Conservation (phyloP, 257 asterid species). For the Nicotiana undulata region DNA sequence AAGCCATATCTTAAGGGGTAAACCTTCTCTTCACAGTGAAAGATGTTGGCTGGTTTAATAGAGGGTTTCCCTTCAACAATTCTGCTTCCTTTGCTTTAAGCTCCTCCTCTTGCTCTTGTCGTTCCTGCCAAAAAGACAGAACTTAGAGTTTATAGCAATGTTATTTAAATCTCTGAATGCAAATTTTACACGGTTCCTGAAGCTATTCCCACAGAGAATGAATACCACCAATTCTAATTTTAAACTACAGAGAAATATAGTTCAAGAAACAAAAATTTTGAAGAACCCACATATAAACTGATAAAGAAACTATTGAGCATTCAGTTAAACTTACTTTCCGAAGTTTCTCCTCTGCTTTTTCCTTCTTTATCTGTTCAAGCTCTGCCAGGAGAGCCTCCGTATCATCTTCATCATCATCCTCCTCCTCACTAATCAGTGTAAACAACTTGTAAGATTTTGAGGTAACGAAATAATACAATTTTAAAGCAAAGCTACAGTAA, state of each 20-base stretch:
- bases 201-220: neutral
- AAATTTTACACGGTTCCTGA: neutral
- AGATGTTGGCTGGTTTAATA: conserved; percentile 60
- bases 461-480: neutral
- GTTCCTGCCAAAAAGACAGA: conserved; percentile 45
- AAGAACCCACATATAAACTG: neutral
- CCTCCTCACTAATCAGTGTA: conserved; percentile 28
- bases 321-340: conserved; percentile 46
- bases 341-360: conserved; percentile 79
- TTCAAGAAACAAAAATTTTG: neutral
- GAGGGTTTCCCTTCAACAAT: conserved; percentile 76
- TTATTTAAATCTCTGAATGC: neutral
- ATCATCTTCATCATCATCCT: conserved; percentile 69
- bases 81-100: conserved; percentile 82
- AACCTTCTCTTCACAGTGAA: conserved; percentile 83
- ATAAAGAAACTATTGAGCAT: neutral
- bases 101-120: conserved; percentile 61
- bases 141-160: neutral
- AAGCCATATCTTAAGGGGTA: neutral
- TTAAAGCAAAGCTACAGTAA: neutral
- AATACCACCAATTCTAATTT: neutral
- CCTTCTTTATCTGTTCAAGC: conserved; percentile 85
- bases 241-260: neutral
- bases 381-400: conserved; percentile 90
- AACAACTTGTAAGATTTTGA: neutral